Evolutionary conservation across 2,329 filamentous ascomycete species (phyloP), one percentile per base, ranked within the genome.

Genomic region (Aspergillus glaucus): DNA sequence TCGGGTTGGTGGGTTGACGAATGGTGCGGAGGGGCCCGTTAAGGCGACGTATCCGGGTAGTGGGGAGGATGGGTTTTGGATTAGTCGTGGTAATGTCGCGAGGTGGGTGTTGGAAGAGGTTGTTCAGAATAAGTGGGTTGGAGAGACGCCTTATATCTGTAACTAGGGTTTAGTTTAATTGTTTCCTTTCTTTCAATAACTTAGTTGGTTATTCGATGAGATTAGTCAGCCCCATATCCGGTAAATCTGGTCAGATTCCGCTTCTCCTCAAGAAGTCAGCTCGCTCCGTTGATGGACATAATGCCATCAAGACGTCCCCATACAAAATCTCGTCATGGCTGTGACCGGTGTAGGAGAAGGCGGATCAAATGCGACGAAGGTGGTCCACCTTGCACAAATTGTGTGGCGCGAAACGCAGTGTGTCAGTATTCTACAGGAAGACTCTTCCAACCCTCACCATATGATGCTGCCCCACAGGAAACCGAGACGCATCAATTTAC

Each of bases 321-420:
- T 15, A 28, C 32, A 10, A 46, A 46, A 39, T 46, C 45, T 9
- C 36, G 36, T 1, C 22, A 26, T 19, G 45, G 45, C 4, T 46
- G 45, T 17, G 40, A 42, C 22, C 36, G 45, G 30, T 46, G 45
- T 17, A 46, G 41, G 6, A 40, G 8, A n/a, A 34, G 45, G 12
- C 14, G 36, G 17, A 46, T 46, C 4, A 46, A 50, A 45, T 52
- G 50, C 22, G 53, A 58, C 32, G 55, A 58, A 44, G 46, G 24
- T 14, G 49, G 52, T 6, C 54, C 55, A 9, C 28, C 50, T 10
- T 58, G 55, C 32, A 32, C 37, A 10, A 53, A 55, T 21, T 57
- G 55, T 26, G 42, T 46, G 7, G 48, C 43, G n/a, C 46, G 50
- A 10, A 44, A 54, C 10, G 43, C 49, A 15, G 43, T 53, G 30